Evolutionary conservation across 768 basidiomycete genomes (phyloP).

Genomic region (Xerocomus potaroensis): DNA sequence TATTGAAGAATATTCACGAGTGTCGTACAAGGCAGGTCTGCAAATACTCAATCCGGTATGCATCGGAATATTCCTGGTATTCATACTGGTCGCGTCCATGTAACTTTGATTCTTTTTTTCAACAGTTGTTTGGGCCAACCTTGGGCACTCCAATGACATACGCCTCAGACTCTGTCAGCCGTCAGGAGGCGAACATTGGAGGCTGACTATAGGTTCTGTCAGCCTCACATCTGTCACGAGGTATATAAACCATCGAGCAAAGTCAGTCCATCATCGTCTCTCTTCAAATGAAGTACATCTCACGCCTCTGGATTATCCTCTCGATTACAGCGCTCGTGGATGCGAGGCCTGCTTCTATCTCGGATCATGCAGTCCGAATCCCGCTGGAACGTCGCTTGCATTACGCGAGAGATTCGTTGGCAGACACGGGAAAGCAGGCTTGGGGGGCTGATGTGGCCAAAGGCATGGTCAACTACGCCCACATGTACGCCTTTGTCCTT

Average conservation of each 20-base stretch:
- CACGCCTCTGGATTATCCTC: conserved; percentile 1
- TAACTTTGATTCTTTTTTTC: no score
- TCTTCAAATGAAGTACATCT: conserved; percentile 6
- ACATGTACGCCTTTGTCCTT: conserved; percentile 2
- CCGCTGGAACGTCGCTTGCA: conserved; percentile 7
- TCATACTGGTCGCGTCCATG: no score
- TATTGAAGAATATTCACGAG: no score
- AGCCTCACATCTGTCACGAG: conserved; percentile 8
- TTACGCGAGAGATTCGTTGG: not conserved
- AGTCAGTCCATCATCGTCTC: not conserved
- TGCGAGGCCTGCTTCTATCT: conserved; percentile 11
- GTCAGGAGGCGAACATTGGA: not conserved
- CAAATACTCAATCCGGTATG: no score
- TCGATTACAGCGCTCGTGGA: not conserved
- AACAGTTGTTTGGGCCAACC: no score
- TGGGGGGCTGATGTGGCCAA: not conserved
- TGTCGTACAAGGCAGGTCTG: no score
- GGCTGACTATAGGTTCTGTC: not conserved
- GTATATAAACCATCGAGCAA: conserved; percentile 6
- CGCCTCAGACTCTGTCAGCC: conserved; percentile 9
- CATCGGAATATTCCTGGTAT: no score
- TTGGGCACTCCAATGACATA: no score
- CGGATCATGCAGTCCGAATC: conserved; percentile 2
- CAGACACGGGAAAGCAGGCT: not conserved
- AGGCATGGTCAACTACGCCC: conserved; percentile 2